These are phyloP conservation scores for Drechslerella coelobrocha DNA, from an alignment of 2,329 filamentous ascomycete species.

Conservation along the genomic window DNA sequence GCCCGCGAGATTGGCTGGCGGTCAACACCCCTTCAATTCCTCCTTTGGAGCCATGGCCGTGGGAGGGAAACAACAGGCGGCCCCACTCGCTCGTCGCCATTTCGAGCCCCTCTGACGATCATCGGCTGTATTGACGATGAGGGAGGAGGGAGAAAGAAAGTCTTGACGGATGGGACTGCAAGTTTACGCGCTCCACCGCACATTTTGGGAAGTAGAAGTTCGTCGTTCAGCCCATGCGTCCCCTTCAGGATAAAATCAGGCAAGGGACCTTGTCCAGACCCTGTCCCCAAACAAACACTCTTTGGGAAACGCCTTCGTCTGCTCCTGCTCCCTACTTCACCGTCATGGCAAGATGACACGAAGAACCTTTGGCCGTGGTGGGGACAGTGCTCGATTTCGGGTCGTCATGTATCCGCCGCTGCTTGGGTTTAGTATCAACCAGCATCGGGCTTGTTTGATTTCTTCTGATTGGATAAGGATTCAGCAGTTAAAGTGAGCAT, in stretches of 20 bases:
- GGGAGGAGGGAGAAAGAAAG: conserved; percentile 4
- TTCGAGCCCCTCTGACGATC: conserved; percentile 5
- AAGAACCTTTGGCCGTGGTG: conserved; percentile 4
- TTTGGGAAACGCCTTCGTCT: conserved; percentile 35
- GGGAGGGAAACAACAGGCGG: neutral
- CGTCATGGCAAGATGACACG: conserved; percentile 38
- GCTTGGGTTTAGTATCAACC: conserved; percentile 32
- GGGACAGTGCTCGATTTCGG: conserved; percentile 23
- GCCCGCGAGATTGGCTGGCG: neutral
- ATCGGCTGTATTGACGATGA: neutral
- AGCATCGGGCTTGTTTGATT: conserved; percentile 10
- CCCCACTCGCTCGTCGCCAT: conserved; percentile 33
- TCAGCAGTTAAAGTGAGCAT: too few species aligned
- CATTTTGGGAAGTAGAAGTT: conserved; percentile 35
- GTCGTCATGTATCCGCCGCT: conserved; percentile 37
- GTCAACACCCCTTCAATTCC: neutral
- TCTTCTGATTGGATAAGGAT: neutral
- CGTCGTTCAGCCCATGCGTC: conserved; percentile 12
- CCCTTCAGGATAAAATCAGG: conserved; percentile 23
- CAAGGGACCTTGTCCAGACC: conserved; percentile 22
- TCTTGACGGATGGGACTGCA: conserved; percentile 13
- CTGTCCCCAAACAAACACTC: neutral
- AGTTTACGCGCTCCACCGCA: conserved; percentile 28
- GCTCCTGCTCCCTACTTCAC: conserved; percentile 7
- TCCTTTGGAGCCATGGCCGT: neutral